Evolutionary conservation across 2,329 filamentous ascomycete genomes (phyloP), one percentile per base, ranked within the genome.

Genomic region (Pseudonectria buxi): DNA sequence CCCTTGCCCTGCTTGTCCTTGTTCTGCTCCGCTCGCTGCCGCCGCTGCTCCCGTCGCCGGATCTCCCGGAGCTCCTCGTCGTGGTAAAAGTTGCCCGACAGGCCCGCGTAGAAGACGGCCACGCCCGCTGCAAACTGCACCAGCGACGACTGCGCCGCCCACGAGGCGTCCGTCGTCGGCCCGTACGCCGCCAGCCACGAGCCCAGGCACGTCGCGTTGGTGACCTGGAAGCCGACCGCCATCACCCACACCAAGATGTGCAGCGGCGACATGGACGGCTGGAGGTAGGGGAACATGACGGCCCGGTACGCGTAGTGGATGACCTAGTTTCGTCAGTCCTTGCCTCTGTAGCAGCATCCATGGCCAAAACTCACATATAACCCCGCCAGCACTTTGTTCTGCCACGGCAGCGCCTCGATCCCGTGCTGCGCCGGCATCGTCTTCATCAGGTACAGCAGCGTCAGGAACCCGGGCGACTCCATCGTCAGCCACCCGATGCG

Each of bases 251-350:
- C 73, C 18, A 77, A 36, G 3, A 75, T 56, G 60, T 94, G 85
- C 47, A 95, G 85, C 7, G 90, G 90, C 4, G 88, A 87, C 83
- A 98, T 95, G 67, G 81, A 88, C 0, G 90, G 90, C 44, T 90
- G 86, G 45, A 90, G 70, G 39, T 94, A 66, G 3, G 92, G 90
- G 37, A 80, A 83, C 43, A 94, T 63, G 37, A 96, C 61, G 9
- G 92, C 89, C 44, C 92, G 86, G 71, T 98, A 94, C 55, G 78
- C 48, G 69, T 98, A 98, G 66, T 98, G 92, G 37, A 90, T 76
- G 24, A 84, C 70, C 69, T 85, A 39, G 4, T 13, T 27, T 14
- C 14, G 10, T 13, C 26, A 44, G 29, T 39, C 39, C 11, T 14
- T 13, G 24, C n/a, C 13, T 26, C 9, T 32, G 12, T 40, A 33